Base-by-base conservation (phyloP, 768 basidiomycete species). In the Phylloporus rhodoxanthus region DNA sequence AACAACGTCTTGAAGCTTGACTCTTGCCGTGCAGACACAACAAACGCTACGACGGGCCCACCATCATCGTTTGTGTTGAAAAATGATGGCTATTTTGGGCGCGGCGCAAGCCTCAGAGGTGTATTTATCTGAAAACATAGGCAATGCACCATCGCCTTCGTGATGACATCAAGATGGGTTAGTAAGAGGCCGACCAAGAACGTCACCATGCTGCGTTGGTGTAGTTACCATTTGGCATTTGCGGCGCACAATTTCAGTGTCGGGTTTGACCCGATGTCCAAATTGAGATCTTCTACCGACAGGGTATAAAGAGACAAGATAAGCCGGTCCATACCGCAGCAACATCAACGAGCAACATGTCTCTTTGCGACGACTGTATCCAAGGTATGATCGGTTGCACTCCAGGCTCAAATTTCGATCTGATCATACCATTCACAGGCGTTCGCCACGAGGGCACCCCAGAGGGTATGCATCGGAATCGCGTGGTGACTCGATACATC, bases 331-430 rank as follows among this genome's bases (percentile, higher is more conserved):
- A 46, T 32, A 28, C n/a, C n/a, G 34, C 34, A 10, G 17, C 34
- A 36, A 34, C 34, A 36, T 36, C 34, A 36, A n/a, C 33, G 33
- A 33, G 19, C 14, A 43, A 5, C 42, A 80, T 80, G 79, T 75
- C 74, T 63, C 68, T 79, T 51, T 80, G 81, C 66, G 67, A 72
- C 50, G 62, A 84, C 57, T 85, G 82, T 50, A 51, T 82, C 47
- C 70, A 70, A 62, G 81, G 82, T 79, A 46, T 34, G 66, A 21
- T 5, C 3, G 15, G 38, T 32, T n/a, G 5, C n/a, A 32, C 14
- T 13, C 29, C 7, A 37, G n/a, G 8, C 34, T 9, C 37, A 49
- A 50, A 34, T 19, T 14, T 30, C 10, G 9, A 50, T 48, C 51
- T 52, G n/a, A 53, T 44, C n/a, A 15, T 17, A 30, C 30, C 7